Conservation (phyloP, 306 rosid genomes). For the Echinosophora koreensis region DNA sequence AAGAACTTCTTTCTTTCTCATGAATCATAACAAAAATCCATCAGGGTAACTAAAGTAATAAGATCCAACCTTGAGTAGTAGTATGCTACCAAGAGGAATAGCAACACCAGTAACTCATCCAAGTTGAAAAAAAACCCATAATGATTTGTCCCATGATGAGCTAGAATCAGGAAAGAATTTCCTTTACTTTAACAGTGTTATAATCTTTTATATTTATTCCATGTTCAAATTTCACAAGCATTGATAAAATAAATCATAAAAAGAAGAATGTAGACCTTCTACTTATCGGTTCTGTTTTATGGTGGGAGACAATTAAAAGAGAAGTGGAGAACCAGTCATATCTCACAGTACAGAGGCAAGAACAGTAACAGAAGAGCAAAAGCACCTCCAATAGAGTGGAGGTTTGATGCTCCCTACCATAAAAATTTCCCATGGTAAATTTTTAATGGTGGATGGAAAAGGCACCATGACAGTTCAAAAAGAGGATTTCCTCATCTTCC, state of each 20-base stretch:
- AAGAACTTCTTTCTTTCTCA: conserved; percentile 3
- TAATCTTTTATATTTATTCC: conserved; percentile 13
- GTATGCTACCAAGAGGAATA: background rate
- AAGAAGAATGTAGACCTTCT: conserved; percentile 6
- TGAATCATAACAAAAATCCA: conserved; percentile 24
- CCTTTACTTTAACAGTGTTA: conserved; percentile 1
- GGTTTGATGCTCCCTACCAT: background rate
- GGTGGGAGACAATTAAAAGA: background rate
- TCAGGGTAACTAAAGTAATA: conserved; percentile 29
- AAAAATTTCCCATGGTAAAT: background rate
- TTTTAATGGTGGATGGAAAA: background rate
- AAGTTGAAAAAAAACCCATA: conserved; percentile 16
- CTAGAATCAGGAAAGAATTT: conserved; percentile 32
- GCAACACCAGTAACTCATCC: conserved; percentile 12
- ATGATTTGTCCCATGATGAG: conserved; percentile 7
- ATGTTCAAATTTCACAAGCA: conserved; percentile 22
- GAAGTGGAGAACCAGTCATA: conserved; percentile 12
- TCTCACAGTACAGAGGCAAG: background rate
- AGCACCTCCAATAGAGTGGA: background rate
- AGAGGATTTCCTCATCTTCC: background rate
- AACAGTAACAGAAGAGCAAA: background rate
- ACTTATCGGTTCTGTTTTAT: background rate
- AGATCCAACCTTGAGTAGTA: conserved; percentile 25
- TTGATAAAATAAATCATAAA: conserved; percentile 1
- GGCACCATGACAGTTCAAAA: background rate